phyloP scores from a whole-genome alignment of 2,329 filamentous ascomycete species.

The Trichophaea hybrida region DNA sequence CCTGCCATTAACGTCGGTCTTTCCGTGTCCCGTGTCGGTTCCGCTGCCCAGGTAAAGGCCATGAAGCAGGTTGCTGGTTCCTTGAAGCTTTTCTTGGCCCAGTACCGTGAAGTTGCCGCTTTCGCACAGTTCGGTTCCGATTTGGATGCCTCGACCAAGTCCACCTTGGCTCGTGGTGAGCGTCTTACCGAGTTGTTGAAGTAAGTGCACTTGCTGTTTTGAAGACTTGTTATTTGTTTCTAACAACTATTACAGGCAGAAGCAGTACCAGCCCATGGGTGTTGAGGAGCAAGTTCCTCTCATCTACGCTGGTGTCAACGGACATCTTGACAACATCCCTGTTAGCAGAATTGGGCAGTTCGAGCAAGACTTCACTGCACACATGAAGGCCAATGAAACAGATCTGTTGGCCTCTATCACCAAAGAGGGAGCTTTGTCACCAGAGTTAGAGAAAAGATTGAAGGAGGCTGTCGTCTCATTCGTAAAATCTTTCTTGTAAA shows the following conservation, averaged over 20 bases:
- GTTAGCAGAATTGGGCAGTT: slow-evolving; percentile 83
- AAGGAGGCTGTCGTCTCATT: slow-evolving; percentile 50
- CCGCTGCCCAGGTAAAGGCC: slow-evolving; percentile 97
- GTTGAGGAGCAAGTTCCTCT: slow-evolving; percentile 99
- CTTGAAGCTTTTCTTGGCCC: slow-evolving; percentile 99
- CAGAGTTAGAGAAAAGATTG: slow-evolving; percentile 74
- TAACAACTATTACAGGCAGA: slow-evolving; percentile 98
- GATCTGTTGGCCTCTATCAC: slow-evolving; percentile 76
- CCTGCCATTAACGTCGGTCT: slow-evolving; percentile 99
- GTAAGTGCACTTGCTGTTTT: slow-evolving; percentile 15
- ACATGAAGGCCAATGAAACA: slow-evolving; percentile 80
- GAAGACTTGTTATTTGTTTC: slow-evolving; percentile 36
- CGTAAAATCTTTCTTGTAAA: slow-evolving; percentile 27
- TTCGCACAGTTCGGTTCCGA: slow-evolving; percentile 99
- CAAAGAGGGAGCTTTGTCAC: slow-evolving; percentile 90
- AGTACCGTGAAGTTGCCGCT: slow-evolving; percentile 99
- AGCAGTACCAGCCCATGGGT: slow-evolving; percentile 97
- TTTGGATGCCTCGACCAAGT: slow-evolving; percentile 96
- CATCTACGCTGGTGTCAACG: slow-evolving; percentile 98
- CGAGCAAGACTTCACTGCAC: slow-evolving; percentile 89
- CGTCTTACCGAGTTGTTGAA: slow-evolving; percentile 49
- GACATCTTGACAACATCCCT: slow-evolving; percentile 75
- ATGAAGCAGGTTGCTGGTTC: slow-evolving; percentile 99
- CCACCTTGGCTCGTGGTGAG: slow-evolving; percentile 95
- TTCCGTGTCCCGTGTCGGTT: slow-evolving; percentile 98